Percentiles rank a stretch among this genome's conserved stretches.
phyloP scores from a whole-genome alignment of 768 basidiomycete genomes.

The Pleurotus sapidus region DNA sequence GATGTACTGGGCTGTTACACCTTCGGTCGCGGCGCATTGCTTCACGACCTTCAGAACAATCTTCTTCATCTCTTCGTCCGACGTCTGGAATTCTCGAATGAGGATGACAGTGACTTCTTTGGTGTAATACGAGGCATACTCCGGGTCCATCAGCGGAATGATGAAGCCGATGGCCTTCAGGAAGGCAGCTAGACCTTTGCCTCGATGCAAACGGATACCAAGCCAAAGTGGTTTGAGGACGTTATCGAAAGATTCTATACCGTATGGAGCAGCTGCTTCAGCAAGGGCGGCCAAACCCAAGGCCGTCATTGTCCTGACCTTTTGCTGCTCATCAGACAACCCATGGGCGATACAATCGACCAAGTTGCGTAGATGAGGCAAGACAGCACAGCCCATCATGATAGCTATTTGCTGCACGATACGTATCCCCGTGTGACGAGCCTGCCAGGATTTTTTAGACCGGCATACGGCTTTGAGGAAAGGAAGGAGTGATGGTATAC shows the following conservation, averaged over 20 bases:
- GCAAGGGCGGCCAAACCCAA: slow-evolving; percentile 90
- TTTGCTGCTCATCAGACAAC: slow-evolving; percentile 91
- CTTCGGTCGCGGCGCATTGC: slow-evolving; percentile 97
- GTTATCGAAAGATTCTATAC: slow-evolving; percentile 99
- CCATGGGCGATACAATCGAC: slow-evolving; percentile 96
- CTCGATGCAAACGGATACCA: slow-evolving; percentile 92
- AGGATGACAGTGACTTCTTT: slow-evolving; percentile 97
- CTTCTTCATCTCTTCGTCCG: slow-evolving; percentile 99
- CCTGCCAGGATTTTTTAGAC: slow-evolving; percentile 99
- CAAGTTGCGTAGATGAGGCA: slow-evolving; percentile 94
- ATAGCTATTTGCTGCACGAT: slow-evolving; percentile 99
- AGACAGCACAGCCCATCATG: slow-evolving; percentile 99
- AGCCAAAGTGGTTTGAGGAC: slow-evolving; percentile 94
- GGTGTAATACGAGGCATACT: slow-evolving; percentile 98
- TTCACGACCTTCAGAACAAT: slow-evolving; percentile 99
- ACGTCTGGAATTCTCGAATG: slow-evolving; percentile 97
- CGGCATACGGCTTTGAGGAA: slow-evolving; percentile 99
- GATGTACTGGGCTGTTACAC: slow-evolving; percentile 94
- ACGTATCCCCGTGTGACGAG: slow-evolving; percentile 97
- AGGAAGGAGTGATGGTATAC: slow-evolving; percentile 95
- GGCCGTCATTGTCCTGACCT: slow-evolving; percentile 95
- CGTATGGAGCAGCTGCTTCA: slow-evolving; percentile 96
- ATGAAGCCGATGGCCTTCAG: slow-evolving; percentile 99
- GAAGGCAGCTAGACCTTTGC: slow-evolving; percentile 93
- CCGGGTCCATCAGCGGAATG: slow-evolving; percentile 99